Evolutionary conservation across 345 rosid species (phyloP), one percentile per base, ranked within the genome.

Genomic region (Adansonia digitata): DNA sequence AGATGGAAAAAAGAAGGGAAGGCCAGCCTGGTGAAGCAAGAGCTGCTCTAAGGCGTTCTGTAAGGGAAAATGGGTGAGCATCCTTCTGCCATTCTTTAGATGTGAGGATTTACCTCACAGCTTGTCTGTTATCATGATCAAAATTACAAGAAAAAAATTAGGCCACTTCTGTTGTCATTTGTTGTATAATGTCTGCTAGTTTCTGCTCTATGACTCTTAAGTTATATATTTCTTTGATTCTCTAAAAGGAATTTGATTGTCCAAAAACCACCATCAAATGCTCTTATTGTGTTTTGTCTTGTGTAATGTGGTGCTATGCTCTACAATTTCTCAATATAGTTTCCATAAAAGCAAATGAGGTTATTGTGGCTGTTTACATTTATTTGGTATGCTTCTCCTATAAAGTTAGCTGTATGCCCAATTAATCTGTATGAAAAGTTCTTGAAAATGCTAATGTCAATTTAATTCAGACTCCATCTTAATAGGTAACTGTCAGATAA

Each of bases 11-110:
- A 84, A 87, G 85, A 82, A 91, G 85, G 86, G 99, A 96, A 88
- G 99, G 99, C 22, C 88, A 86, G 71, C 99, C 99, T 75, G 99
- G 99, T 75, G 98, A 96, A 72, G 97, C 98, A 75, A 87, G 98
- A 84, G 97, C 94, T 81, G 91, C 92, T 73, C 78, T 92, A 82
- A 88, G 95, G 79, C 93, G 97, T 59, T 96, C 97, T 29, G 98
- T 96, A 39, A 84, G 97, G 81, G 98, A 95, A 56, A 92, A 88
- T 76, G 97, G 97, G 98, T 82, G n/a, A n/a, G n/a, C n/a, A 71
- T 56, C n/a, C 71, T 14, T 66, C 42, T 80, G 11, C 73, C 3
- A 60, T 48, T 34, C 49, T 71, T 80, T 31, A 11, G 20, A 39
- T 71, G 45, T 59, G 61, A 46, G 26, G 5, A 34, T n/a, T n/a